Base-by-base conservation (phyloP, 148 eudicot genomes). In the Fagopyrum tataricum region DNA sequence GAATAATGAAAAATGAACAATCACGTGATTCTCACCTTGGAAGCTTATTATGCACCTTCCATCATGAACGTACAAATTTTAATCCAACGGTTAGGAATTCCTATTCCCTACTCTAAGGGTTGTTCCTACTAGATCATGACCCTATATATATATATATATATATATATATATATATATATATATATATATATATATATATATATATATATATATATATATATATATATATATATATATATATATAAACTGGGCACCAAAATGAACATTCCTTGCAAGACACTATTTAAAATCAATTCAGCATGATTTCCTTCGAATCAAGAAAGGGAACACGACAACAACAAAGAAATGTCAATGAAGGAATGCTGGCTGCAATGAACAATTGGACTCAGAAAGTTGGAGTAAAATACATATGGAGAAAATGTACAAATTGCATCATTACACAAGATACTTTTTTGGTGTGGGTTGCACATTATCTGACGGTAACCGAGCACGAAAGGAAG, bases 351-450 rank as follows among this genome's bases (percentile, higher is more conserved):
- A 64, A 37, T 15, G 0, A 64, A 39, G 43, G 20, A 39, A 31
- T 5, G 69, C 44, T 64, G 31, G 11, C 66, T 24, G 44, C 42
- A 64, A 39, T 64, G 43, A 17, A 46, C 13, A 37, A 64, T 31
- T 31, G 69, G 43, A 64, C 37, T 64, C 44, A 64, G 43, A 37
- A 64, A 64, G 43, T 59, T 59, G 39, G 39, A 56, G 13, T 14
- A 26, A 31, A 3, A 31, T 31, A 31, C n/a, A 64, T 12, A 5
- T 39, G 1, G 43, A 64, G 69, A n/a, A 64, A 64, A 31, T 64
- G 44, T 64, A 37, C 69, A 64, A 37, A 31, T 64, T 64, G 41
- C 67, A 26, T 61, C 40, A 61, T 61, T 61, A 61, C 12, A 61
- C 18, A 64, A 14, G 5, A 31, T 6, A 13, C n/a, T 37, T 64